Base-by-base conservation (phyloP, 495 filamentous ascomycete genomes). In the Xylaria telfairii region DNA sequence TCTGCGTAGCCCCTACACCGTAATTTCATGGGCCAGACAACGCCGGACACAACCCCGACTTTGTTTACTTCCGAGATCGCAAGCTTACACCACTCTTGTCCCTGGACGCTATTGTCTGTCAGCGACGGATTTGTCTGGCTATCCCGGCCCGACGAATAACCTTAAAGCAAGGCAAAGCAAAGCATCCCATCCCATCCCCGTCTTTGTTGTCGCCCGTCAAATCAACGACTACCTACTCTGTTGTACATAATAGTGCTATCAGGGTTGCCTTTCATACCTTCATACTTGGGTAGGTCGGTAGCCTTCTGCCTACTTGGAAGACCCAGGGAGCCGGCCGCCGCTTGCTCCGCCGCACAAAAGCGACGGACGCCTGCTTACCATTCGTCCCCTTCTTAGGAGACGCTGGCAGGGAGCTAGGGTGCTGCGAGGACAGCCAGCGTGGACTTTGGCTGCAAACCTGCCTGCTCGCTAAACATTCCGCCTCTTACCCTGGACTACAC, bases 281-380 rank as follows among this genome's bases (percentile, higher is more conserved):
- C n/a, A n/a, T 68, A 61, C 41, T 57, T 73, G 63, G 68, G 59
- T 42, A 65, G 68, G 59, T 42, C 53, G 37, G 42, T 63, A 21
- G 32, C 56, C 26, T 28, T 28, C 47, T 51, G 47, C 47, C 51
- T 54, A 26, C 51, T 54, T 54, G 28, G 51, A 30, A 6, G 51
- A 17, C 44, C 44, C n/a, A 15, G 19, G 7, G 51, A 41, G 46
- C 34, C 28, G 30, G 28, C 12, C 13, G 4, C 17, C 37, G 32
- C 65, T 44, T 56, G 65, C 65, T 59, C 65, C 65, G 65, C 65
- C 65, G 65, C 65, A 67, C 65, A 57, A 56, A 28, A 67, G 64
- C 57, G 19, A 51, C 47, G 21, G 21, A 51, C 19, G 32, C 32
- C 56, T 28, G 65, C 51, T 59, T 67, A 59, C 30, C 37, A 54